phyloP scores from a whole-genome alignment of 148 eudicot genomes.

The Nyssa sinensis region DNA sequence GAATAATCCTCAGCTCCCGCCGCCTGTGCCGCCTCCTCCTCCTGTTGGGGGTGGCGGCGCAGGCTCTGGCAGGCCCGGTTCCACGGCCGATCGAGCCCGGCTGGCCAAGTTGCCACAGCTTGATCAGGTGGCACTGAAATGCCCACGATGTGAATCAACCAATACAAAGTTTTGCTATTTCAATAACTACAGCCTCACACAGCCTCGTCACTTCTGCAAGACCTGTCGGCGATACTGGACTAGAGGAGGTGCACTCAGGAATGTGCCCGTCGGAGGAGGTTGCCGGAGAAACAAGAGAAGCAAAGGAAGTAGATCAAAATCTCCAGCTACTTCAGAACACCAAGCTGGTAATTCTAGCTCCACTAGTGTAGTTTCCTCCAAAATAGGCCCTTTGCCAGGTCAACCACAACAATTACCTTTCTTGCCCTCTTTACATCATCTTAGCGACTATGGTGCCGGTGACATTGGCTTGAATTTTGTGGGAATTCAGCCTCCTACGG shows the following conservation, averaged over 20 bases:
- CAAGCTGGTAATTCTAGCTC: neutral
- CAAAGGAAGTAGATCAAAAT: conserved; percentile 3
- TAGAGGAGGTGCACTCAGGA: conserved; percentile 24
- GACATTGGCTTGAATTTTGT: conserved; percentile 1
- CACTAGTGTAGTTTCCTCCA: neutral
- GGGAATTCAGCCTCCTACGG: conserved; percentile 5
- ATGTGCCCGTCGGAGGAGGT: conserved; percentile 26
- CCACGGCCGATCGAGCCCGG: conserved; percentile 14
- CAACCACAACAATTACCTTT: conserved; percentile 8
- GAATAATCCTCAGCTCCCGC: neutral
- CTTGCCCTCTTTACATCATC: conserved; percentile 2
- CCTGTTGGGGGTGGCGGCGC: neutral
- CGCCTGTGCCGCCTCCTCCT: conserved; percentile 1
- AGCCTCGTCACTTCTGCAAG: conserved; percentile 33
- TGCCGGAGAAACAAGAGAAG: conserved; percentile 25
- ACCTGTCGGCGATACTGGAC: conserved; percentile 32
- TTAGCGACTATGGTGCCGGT: neutral
- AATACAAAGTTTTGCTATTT: conserved; percentile 29
- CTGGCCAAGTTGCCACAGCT: conserved; percentile 9
- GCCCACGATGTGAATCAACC: conserved; percentile 28
- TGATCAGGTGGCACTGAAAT: conserved; percentile 17
- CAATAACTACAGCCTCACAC: conserved; percentile 29
- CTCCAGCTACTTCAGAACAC: neutral
- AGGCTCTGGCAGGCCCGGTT: neutral
- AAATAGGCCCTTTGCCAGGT: neutral